Percentiles rank a stretch among this genome's conserved stretches.
phyloP scores from a whole-genome alignment of 2,329 filamentous ascomycete genomes.

The Cordyceps militaris region DNA sequence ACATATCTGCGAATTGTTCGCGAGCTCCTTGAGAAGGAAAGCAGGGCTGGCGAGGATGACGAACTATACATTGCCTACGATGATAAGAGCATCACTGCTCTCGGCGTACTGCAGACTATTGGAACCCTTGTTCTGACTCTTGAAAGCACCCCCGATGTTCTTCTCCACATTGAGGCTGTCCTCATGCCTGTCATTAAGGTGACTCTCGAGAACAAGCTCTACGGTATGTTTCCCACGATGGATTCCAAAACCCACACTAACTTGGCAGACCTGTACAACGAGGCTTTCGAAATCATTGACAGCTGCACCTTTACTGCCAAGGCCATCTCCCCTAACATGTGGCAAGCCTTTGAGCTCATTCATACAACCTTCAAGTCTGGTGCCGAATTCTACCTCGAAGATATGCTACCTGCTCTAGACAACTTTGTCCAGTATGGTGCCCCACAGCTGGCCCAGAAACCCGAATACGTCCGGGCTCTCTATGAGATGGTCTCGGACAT shows the following conservation, averaged over 20 bases:
- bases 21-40: slow-evolving; percentile 83
- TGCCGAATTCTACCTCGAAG: slow-evolving; percentile 93
- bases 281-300: slow-evolving; percentile 98
- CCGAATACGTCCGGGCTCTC: slow-evolving; percentile 77
- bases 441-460: slow-evolving; percentile 71
- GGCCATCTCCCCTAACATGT: slow-evolving; percentile 93
- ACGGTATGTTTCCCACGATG: slow-evolving; percentile 46
- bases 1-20: slow-evolving; percentile 92
- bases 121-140: slow-evolving; percentile 93
- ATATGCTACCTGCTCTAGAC: slow-evolving; percentile 96
- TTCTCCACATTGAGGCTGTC: slow-evolving; percentile 89
- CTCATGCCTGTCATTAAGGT: slow-evolving; percentile 96
- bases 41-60: slow-evolving; percentile 66
- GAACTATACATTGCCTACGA: slow-evolving; percentile 88
- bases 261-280: slow-evolving; percentile 79
- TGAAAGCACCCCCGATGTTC: slow-evolving; percentile 92
- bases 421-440: slow-evolving; percentile 96
- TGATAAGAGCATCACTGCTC: slow-evolving; percentile 95
- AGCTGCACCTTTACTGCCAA: slow-evolving; percentile 98
- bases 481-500: slow-evolving; percentile 94
- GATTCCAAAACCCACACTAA: neutral
- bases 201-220: slow-evolving; percentile 95
- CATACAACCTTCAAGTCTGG: slow-evolving; percentile 96
- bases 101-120: slow-evolving; percentile 95
- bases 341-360: slow-evolving; percentile 95